Conservation (phyloP, 108 stramenopile species). For the Tribonema minus region DNA sequence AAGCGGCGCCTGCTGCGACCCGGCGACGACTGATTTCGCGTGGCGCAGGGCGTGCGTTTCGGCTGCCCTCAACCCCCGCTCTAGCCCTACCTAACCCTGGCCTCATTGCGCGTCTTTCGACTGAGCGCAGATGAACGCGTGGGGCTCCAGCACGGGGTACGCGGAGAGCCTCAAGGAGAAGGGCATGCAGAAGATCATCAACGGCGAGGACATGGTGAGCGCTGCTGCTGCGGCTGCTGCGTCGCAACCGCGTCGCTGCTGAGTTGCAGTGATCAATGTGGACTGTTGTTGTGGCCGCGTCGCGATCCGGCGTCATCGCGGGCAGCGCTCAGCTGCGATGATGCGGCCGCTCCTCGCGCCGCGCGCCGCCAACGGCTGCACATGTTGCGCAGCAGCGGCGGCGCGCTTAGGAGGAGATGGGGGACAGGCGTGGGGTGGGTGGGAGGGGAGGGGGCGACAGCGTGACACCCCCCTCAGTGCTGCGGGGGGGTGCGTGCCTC, state of each 20-base stretch:
- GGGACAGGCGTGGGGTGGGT: too few relatives aligned
- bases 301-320: not conserved
- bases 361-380: not conserved
- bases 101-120: too few relatives aligned
- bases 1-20: too few relatives aligned
- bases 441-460: too few relatives aligned
- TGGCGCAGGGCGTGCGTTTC: too few relatives aligned
- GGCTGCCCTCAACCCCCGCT: too few relatives aligned
- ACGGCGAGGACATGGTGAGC: constrained; percentile 26
- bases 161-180: constrained; percentile 41
- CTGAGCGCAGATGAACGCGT: constrained; percentile 37
- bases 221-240: not conserved
- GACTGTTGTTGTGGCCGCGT: not conserved
- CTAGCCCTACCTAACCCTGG: too few relatives aligned
- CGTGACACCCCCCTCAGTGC: too few relatives aligned
- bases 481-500: too few relatives aligned
- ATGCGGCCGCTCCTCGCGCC: not conserved
- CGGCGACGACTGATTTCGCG: too few relatives aligned
- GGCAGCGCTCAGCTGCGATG: not conserved
- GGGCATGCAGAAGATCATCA: constrained; percentile 36
- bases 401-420: too few relatives aligned
- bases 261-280: not conserved
- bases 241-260: not conserved
- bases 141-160: constrained; percentile 34
- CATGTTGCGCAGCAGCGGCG: not conserved